These are phyloP conservation scores for Suillus paluster DNA, from an alignment of 768 basidiomycete genomes.

Conservation along the genomic window DNA sequence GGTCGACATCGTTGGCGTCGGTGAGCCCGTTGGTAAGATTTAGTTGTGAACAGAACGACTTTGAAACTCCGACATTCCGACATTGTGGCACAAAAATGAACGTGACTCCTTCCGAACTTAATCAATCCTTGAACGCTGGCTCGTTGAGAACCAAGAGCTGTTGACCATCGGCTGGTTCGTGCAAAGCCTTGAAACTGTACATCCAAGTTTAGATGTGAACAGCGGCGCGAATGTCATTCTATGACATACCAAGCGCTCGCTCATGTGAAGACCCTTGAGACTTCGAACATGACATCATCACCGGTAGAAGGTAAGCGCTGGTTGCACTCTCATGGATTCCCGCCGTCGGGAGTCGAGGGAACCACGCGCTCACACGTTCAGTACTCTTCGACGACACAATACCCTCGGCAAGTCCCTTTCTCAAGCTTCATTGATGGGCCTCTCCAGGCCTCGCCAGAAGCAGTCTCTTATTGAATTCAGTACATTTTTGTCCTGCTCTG, in stretches of 20 bases:
- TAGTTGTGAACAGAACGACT: slow-evolving; percentile 24
- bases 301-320: too few species aligned
- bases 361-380: background rate
- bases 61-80: slow-evolving; percentile 36
- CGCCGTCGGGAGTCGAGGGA: background rate
- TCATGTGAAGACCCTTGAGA: background rate
- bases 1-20: slow-evolving; percentile 43
- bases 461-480: background rate
- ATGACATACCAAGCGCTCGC: background rate
- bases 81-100: slow-evolving; percentile 27
- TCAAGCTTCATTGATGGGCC: background rate
- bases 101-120: background rate
- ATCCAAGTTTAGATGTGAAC: background rate
- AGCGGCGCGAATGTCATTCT: background rate
- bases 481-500: background rate
- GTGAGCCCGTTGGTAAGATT: slow-evolving; percentile 5
- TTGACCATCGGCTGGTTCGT: background rate
- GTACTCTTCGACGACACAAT: too few species aligned
- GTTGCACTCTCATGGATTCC: background rate
- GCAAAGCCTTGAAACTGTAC: background rate
- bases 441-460: background rate
- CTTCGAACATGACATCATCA: background rate
- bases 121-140: too few species aligned
- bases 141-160: too few species aligned
- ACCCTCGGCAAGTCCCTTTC: background rate